These are phyloP conservation scores for Apiotrichum veenhuisii DNA, from an alignment of 1,284 basidiomycete genomes.

Conservation along the genomic window DNA sequence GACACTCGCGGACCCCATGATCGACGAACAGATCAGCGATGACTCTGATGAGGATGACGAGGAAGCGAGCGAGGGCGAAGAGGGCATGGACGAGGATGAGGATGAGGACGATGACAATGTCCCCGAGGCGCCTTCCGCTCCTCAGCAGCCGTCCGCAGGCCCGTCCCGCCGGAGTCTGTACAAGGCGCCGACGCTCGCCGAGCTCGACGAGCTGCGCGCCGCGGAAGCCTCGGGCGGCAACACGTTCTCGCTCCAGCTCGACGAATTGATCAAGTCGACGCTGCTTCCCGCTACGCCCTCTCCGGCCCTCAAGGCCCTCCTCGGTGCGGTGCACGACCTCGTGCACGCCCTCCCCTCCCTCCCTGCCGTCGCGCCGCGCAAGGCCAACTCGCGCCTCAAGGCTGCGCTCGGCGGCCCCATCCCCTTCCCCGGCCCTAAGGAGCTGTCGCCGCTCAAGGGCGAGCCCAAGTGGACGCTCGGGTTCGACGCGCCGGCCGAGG, in stretches of 20 bases:
- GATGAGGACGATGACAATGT: conserved; percentile 37
- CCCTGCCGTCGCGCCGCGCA: conserved; percentile 58
- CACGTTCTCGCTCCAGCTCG: conserved; percentile 56
- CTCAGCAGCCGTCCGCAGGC: conserved; percentile 24
- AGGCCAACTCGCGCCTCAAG: conserved; percentile 62
- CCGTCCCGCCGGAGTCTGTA: conserved; percentile 45
- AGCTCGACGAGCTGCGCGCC: conserved; percentile 57
- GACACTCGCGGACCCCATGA: conserved; percentile 24
- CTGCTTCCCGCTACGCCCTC: conserved; percentile 56
- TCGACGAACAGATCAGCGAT: conserved; percentile 21
- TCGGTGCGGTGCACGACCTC: conserved; percentile 73
- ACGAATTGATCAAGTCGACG: conserved; percentile 71
- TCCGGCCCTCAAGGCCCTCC: conserved; percentile 60
- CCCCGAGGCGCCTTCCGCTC: conserved; percentile 30
- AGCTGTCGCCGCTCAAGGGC: conserved; percentile 62
- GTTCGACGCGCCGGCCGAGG: conserved; percentile 55
- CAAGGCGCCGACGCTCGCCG: conserved; percentile 56
- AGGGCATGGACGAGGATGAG: conserved; percentile 39
- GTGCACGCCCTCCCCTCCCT: conserved; percentile 56
- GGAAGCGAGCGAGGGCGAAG: conserved; percentile 15
- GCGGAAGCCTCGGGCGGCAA: conserved; percentile 35
- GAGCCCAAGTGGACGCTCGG: conserved; percentile 67
- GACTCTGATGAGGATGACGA: conserved; percentile 23
- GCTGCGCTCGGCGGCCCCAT: conserved; percentile 51
- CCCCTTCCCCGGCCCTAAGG: conserved; percentile 57